Evolutionary conservation across 2,329 filamentous ascomycete genomes (phyloP), one percentile per base, ranked within the genome.

Genomic region (Penicillium sp.): DNA sequence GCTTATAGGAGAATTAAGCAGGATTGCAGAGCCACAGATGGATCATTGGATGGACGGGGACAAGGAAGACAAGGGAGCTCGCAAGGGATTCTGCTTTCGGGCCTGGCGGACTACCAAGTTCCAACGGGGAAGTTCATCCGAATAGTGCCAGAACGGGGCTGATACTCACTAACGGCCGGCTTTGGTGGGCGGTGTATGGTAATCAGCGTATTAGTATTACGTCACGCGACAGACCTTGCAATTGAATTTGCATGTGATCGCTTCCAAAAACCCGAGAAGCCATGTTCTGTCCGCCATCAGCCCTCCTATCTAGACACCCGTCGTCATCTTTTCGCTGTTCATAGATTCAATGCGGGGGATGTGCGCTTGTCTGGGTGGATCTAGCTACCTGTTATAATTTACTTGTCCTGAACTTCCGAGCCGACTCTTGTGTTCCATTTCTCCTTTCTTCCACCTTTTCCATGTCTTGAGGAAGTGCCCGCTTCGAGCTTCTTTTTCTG

Each of bases 201-300:
- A 72, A 66, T 66, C 68, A 67, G 66, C 56, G 73, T 76, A 75
- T 51, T 60, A 15, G 9, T 21, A 56, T 72, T 75, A 75, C 72
- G 69, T 75, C 73, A 76, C 73, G 73, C 73, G 73, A 71, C 69
- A 70, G 47, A 31, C 26, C 19, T 38, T 49, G 47, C 44, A 57
- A 30, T 54, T 46, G 45, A 64, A 44, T 75, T 75, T 69, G 70
- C 74, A 76, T 76, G 74, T 76, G 74, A 76, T 75, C 63, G 64
- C 58, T 56, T 66, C 53, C 60, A 69, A 68, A 66, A 64, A 65
- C 61, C 68, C 68, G 70, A 68, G 56, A 57, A 66, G 66, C 66
- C 67, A 65, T 69, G 63, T 56, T 58, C 58, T 65, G 64, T 65
- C 62, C 65, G 56, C 64, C 56, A 56, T 65, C 54, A 41, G 31